These are phyloP conservation scores for Barnettozyma vustinii DNA, from an alignment of 805 yeast genomes.

Conservation along the genomic window DNA sequence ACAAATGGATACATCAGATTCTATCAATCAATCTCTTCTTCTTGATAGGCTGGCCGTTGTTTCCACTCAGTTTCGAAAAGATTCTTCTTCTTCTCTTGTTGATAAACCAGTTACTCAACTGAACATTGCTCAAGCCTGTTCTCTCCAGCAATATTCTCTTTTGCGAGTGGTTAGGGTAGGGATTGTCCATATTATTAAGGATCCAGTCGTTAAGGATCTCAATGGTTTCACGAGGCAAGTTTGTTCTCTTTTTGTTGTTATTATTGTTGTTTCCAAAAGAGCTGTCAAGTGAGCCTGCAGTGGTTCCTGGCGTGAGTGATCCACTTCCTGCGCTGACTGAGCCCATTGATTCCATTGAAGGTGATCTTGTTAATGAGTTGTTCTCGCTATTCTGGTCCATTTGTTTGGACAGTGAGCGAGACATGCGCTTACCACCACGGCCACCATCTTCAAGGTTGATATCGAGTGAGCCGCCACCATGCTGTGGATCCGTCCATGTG, in stretches of 20 bases:
- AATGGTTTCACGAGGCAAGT: constrained; percentile 75
- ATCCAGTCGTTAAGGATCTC: constrained; percentile 71
- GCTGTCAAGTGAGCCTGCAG: neutral
- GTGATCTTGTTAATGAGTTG: neutral
- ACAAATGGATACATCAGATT: neutral
- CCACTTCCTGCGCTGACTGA: neutral
- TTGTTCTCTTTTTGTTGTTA: constrained; percentile 48
- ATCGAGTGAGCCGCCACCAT: neutral
- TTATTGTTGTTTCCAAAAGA: constrained; percentile 3
- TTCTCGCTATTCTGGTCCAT: neutral
- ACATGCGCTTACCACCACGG: neutral
- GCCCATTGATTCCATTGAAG: constrained; percentile 3
- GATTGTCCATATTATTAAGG: constrained; percentile 66
- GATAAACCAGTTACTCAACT: constrained; percentile 82
- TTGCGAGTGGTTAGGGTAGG: constrained; percentile 79
- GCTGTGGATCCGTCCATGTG: neutral
- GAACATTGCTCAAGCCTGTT: constrained; percentile 78
- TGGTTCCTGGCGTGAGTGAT: neutral
- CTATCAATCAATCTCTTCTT: constrained; percentile 27
- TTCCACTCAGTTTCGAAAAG: constrained; percentile 25
- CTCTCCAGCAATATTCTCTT: constrained; percentile 60
- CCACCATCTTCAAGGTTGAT: neutral
- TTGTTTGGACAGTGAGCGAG: constrained; percentile 2
- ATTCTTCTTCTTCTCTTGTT: constrained; percentile 79
- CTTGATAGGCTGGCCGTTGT: constrained; percentile 28